Base-by-base conservation (phyloP, 257 asterid genomes). In the Plantago major region DNA sequence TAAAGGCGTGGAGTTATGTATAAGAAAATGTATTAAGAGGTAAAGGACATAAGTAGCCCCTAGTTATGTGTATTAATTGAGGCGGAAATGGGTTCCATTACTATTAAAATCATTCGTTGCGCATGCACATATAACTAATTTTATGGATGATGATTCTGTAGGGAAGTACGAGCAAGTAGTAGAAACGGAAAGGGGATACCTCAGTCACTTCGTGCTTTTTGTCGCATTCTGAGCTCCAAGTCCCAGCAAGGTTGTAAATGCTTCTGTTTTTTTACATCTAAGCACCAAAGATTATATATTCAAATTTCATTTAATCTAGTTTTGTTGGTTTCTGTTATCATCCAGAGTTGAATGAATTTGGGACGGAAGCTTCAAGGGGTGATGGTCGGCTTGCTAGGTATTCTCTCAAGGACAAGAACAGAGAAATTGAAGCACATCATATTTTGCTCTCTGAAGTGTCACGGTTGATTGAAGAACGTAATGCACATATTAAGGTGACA, bases 171-270 rank as follows among this genome's bases (percentile, higher is more conserved):
- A 55, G 42, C 53, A 16, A 64, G 79, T 47, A 71, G 78, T 64
- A 74, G 58, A 56, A 76, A 68, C 62, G 95, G 97, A 70, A 86
- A 82, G 82, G 96, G 95, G 37, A 84, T 92, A 64, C 97, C 97
- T 26, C 86, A 84, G 73, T 72, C 95, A 42, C 71, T 81, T 52
- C 94, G 95, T 67, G 95, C 99, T 68, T 92, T 89, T 76, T 84
- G 82, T 63, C 93, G 99, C 19, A 63, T 92, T 67, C 19, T 86
- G 64, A 75, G 81, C 46, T 84, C 88, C 61, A 63, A 68, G 46
- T 76, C 88, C 69, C 70, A 71, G 73, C 70, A 68, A 81, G 88
- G 88, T 81, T 54, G 58, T 40, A 38, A 63, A 42, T 49, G 18
- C n/a, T 55, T 62, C 42, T 46, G 44, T 22, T 22, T 22, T 37